Base-by-base conservation (phyloP, 768 basidiomycete genomes). In the Leccinum sublutescens region DNA sequence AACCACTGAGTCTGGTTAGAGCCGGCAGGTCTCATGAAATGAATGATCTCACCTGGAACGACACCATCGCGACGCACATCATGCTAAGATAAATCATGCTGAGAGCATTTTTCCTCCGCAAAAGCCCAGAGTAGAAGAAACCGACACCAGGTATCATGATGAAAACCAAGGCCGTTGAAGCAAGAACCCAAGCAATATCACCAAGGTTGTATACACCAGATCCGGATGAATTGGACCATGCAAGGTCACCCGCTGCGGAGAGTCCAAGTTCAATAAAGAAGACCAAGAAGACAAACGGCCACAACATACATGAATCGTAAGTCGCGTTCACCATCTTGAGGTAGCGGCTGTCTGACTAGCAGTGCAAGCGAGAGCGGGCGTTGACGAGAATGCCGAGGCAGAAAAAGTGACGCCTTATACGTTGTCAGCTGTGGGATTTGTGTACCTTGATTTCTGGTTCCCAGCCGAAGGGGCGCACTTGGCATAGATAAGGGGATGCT, bases 91-190 rank as follows among this genome's bases (percentile, higher is more conserved):
- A 94, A 17, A 96, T 89, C 86, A 95, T 91, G 43, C 87, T 89
- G 19, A 98, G 80, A 0, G 96, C 96, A 66, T 97, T 97, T 76
- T 98, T 98, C 60, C 96, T 79, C 52, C 96, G 78, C 33, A 97
- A 82, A 33, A 99, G 83, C 63, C 93, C 96, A 14, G 93, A 90
- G 74, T 96, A 97, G 77, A 92, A 93, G 75, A 84, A 91, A 50
- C 92, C 91, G 50, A 95, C 86, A 51, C 89, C 89, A 10, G 88
- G 89, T 69, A 91, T 84, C 90, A 93, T 92, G 62, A 92, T 78
- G 80, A 82, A 93, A 36, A 93, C 92, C 61, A 94, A 79, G 27
- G 92, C 94, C 17, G 84, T 93, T 27, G 85, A 84, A 4, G 83
- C 73, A 55, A 95, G 76, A 45, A 85, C 77, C 88, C 86, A 88